Conservation (phyloP, 1,284 basidiomycete genomes). For the Moesziomyces parantarcticus region DNA sequence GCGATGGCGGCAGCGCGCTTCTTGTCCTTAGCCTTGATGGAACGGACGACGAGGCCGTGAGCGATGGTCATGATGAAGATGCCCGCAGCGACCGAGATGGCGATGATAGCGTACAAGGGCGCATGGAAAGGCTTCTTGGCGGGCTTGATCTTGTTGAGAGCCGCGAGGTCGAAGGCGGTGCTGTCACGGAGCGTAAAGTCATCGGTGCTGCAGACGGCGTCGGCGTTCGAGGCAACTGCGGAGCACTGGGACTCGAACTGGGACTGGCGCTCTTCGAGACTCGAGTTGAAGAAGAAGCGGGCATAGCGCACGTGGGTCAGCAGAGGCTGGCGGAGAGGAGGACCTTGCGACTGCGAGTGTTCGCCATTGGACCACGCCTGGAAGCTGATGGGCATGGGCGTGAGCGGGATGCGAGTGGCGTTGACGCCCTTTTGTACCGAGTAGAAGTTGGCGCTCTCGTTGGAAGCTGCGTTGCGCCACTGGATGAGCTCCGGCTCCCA, state of each 20-base stretch:
- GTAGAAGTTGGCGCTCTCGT: constrained; percentile 43
- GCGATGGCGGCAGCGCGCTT: constrained; percentile 36
- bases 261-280: constrained; percentile 40
- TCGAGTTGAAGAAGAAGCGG: constrained; percentile 64
- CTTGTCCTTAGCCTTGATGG: constrained; percentile 47
- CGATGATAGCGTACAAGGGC: constrained; percentile 46
- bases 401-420: constrained; percentile 41
- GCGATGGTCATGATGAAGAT: constrained; percentile 54
- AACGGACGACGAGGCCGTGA: constrained; percentile 48
- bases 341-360: constrained; percentile 46
- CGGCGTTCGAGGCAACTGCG: constrained; percentile 18
- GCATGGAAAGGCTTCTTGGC: constrained; percentile 17
- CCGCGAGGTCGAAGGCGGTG: constrained; percentile 47
- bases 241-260: constrained; percentile 52
- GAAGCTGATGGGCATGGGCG: constrained; percentile 51
- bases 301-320: constrained; percentile 53
- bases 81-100: constrained; percentile 39
- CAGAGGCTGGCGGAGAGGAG: constrained; percentile 39
- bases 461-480: constrained; percentile 50
- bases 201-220: constrained; percentile 56
- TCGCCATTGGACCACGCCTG: constrained; percentile 58
- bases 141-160: constrained; percentile 22
- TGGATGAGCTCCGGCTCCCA: constrained; percentile 50
- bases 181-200: constrained; percentile 53
- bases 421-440: constrained; percentile 38